Evolutionary conservation across 1,284 basidiomycete species (phyloP).

Genomic region (Trichosporon ovoides): DNA sequence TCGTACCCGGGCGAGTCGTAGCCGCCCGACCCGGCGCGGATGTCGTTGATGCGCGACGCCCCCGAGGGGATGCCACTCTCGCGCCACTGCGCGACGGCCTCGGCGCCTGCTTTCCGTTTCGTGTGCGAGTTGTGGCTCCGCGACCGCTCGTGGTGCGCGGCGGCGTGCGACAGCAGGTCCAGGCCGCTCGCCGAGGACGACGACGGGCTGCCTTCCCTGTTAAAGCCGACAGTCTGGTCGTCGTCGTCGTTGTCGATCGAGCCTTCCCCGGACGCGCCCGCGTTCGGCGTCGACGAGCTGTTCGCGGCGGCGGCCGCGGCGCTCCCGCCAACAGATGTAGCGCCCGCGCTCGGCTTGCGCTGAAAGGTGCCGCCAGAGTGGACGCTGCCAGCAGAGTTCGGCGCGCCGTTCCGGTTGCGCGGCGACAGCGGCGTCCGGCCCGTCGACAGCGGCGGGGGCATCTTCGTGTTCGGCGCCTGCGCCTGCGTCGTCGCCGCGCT

Average conservation of each 20-base stretch:
- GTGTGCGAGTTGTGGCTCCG: conserved; percentile 25
- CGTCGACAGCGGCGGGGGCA: conserved; percentile 34
- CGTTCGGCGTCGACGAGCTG: background rate
- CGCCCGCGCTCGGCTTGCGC: background rate
- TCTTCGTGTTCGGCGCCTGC: conserved; percentile 16
- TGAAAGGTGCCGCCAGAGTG: background rate
- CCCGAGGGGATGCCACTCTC: conserved; percentile 36
- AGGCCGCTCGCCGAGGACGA: conserved; percentile 40
- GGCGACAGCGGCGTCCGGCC: conserved; percentile 20
- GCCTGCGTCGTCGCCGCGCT: background rate
- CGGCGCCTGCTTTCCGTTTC: conserved; percentile 42
- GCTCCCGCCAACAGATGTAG: background rate
- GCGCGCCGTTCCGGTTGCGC: conserved; percentile 15
- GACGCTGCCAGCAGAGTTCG: conserved; percentile 7
- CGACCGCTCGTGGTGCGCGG: conserved; percentile 19
- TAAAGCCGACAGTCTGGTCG: conserved; percentile 34
- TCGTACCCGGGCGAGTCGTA: conserved; percentile 19
- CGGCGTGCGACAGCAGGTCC: conserved; percentile 38
- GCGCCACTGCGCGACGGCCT: conserved; percentile 46
- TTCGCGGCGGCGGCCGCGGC: no score
- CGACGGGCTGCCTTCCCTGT: conserved; percentile 33
- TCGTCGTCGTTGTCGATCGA: conserved; percentile 41
- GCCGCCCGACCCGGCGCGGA: conserved; percentile 6
- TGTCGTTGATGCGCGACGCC: conserved; percentile 4
- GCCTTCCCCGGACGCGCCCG: conserved; percentile 21